These are phyloP conservation scores for Coemansia sp. DNA, from an alignment of 192 early-diverging fungal genomes.

Conservation along the genomic window DNA sequence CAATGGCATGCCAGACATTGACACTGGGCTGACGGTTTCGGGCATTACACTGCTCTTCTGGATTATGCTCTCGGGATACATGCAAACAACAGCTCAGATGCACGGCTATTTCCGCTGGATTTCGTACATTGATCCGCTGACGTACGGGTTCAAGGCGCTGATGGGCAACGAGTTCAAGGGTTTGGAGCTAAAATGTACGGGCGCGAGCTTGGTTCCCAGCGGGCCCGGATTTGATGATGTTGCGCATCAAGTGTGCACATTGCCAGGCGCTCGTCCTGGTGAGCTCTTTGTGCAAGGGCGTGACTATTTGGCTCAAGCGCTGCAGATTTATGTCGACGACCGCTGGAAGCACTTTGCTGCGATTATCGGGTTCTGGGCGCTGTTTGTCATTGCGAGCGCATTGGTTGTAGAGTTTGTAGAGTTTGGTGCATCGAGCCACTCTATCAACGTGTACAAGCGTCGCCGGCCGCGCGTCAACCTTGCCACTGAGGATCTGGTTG, in stretches of 20 bases:
- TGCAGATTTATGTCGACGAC: slow-evolving; percentile 58
- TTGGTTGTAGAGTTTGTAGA: slow-evolving; percentile 64
- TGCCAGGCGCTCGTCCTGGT: slow-evolving; percentile 62
- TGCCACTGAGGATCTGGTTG: slow-evolving; percentile 41
- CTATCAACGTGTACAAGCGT: slow-evolving; percentile 57
- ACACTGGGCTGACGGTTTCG: slow-evolving; percentile 60
- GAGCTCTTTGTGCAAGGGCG: slow-evolving; percentile 58
- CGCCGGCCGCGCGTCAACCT: slow-evolving; percentile 32
- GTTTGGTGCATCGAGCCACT: slow-evolving; percentile 57
- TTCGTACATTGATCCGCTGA: slow-evolving; percentile 67
- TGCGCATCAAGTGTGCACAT: slow-evolving; percentile 62
- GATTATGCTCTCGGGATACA: slow-evolving; percentile 61
- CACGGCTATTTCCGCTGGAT: slow-evolving; percentile 64
- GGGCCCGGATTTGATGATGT: slow-evolving; percentile 55
- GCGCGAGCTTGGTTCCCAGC: slow-evolving; percentile 49
- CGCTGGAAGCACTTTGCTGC: slow-evolving; percentile 65
- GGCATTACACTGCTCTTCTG: slow-evolving; percentile 61
- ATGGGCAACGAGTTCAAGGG: slow-evolving; percentile 59
- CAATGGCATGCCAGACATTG: slow-evolving; percentile 57
- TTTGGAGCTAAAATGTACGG: slow-evolving; percentile 30
- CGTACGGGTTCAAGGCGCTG: slow-evolving; percentile 66
- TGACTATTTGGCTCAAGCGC: slow-evolving; percentile 59
- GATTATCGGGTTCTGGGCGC: slow-evolving; percentile 46
- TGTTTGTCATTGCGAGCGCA: slow-evolving; percentile 38
- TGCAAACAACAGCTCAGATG: slow-evolving; percentile 60